Evolutionary conservation across 1,139 yeast species (phyloP), one percentile per base, ranked within the genome.

Genomic region (Lodderomyces metapsilosis): DNA sequence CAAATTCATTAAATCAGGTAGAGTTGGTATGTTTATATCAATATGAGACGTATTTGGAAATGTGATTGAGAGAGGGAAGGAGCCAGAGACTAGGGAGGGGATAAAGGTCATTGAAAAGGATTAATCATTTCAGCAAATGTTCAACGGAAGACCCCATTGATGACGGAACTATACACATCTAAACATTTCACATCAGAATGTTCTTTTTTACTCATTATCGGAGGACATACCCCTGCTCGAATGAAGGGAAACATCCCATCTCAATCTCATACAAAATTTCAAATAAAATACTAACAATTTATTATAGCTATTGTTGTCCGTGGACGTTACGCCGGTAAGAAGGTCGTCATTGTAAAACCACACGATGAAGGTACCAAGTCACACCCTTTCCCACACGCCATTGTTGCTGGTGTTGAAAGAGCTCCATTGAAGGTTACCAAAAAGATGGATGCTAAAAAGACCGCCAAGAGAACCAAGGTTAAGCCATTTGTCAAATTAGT

Each of bases 271-370:
- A n/a, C n/a, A n/a, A n/a, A n/a, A n/a, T n/a, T n/a, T n/a, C n/a
- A n/a, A 32, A 15, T 34, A 13, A 18, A 22, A 41, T 68, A 67
- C 71, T 67, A 71, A 71, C 76, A 48, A 47, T 24, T 3, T 5
- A 44, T 47, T 87, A 21, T 58, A 58, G 98, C 98, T 80, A 91
- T 92, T 79, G 91, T 92, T 74, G 96, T 92, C 77, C 94, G 98
- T 78, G 99, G 99, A 72, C 94, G 98, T 82, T 92, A 83, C 88
- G 99, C 99, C 74, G 99, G 99, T 83, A 92, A 91, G 88, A 94
- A 94, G 87, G 98, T 94, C 61, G 98, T 94, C 74, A 89, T 94
- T 74, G 92, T 94, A 72, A 89, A 88, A 79, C 94, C 97, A 64
- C 95, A 88, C 74, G 98, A 94, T 71, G 98, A 92, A 68, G 99